These are phyloP conservation scores for Aulographum hederae DNA, from an alignment of 2,329 filamentous ascomycete genomes.

Conservation along the genomic window DNA sequence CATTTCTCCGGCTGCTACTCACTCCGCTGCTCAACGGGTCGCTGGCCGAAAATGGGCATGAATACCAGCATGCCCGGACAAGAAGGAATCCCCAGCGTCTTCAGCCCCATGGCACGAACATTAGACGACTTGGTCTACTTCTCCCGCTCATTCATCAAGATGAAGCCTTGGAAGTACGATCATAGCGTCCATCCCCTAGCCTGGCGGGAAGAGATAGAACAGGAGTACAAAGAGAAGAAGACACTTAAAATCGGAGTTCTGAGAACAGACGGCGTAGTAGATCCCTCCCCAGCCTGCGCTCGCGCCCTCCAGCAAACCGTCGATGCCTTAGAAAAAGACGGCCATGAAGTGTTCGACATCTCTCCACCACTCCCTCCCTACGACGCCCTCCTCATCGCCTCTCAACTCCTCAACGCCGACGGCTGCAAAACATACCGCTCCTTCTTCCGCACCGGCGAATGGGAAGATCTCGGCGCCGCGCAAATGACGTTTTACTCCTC, in stretches of 20 bases:
- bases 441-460: constrained; percentile 60
- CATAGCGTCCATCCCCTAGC: constrained; percentile 68
- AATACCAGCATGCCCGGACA: constrained; percentile 83
- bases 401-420: constrained; percentile 68
- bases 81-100: constrained; percentile 76
- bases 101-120: constrained; percentile 82
- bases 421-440: constrained; percentile 65
- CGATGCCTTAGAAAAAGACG: constrained; percentile 46
- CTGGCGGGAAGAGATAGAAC: constrained; percentile 48
- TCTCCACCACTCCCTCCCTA: constrained; percentile 49
- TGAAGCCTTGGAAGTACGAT: constrained; percentile 82
- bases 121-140: constrained; percentile 73
- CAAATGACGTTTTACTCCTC: constrained; percentile 59
- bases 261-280: constrained; percentile 64
- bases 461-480: constrained; percentile 57
- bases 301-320: constrained; percentile 58
- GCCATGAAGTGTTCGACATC: constrained; percentile 55
- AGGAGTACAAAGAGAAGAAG: constrained; percentile 41
- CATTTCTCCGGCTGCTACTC: constrained; percentile 84
- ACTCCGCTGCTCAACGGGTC: constrained; percentile 68
- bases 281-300: constrained; percentile 68
- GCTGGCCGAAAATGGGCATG: constrained; percentile 76
- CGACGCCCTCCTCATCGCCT: constrained; percentile 57
- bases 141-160: constrained; percentile 55
- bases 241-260: constrained; percentile 58